Conservation (phyloP, 768 basidiomycete genomes). For the Mycena leptocephala region DNA sequence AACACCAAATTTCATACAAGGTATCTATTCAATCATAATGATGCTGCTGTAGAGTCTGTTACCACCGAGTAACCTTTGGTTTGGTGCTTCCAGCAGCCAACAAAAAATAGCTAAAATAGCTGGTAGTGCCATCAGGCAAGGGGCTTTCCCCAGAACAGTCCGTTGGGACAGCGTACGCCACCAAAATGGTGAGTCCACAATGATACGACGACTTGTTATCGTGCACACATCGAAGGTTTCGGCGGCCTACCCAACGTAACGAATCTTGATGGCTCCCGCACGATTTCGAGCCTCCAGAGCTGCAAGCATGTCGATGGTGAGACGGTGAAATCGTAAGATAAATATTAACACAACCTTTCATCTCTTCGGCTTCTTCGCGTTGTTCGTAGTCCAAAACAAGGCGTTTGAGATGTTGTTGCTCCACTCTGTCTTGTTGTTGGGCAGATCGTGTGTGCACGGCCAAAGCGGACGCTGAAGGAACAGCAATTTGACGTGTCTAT, state of each 20-base stretch:
- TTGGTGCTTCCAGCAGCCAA: not conserved
- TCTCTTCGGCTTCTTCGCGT: constrained; percentile 88
- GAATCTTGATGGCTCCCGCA: constrained; percentile 81
- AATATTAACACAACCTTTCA: constrained; percentile 69
- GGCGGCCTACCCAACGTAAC: constrained; percentile 72
- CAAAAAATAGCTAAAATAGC: constrained; percentile 4
- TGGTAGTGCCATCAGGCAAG: not conserved
- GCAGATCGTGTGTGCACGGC: constrained; percentile 94
- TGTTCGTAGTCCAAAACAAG: constrained; percentile 94
- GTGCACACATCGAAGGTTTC: not conserved
- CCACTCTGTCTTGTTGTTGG: constrained; percentile 94
- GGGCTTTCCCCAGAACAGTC: not conserved
- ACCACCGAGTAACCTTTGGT: not conserved
- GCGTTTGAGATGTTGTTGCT: constrained; percentile 97
- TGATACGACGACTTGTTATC: not conserved
- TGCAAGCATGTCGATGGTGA: constrained; percentile 42
- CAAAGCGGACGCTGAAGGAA: constrained; percentile 90
- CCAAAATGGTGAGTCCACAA: constrained; percentile 9
- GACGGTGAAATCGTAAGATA: not conserved
- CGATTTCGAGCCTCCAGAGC: constrained; percentile 82
- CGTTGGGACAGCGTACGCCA: not conserved
- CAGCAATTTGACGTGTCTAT: constrained; percentile 89
- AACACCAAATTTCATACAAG: not conserved
- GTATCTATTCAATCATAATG: not conserved
- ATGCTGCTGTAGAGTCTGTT: not conserved